Evolutionary conservation across 768 basidiomycete genomes (phyloP).

Genomic region (Termitomyces eurrhizus): DNA sequence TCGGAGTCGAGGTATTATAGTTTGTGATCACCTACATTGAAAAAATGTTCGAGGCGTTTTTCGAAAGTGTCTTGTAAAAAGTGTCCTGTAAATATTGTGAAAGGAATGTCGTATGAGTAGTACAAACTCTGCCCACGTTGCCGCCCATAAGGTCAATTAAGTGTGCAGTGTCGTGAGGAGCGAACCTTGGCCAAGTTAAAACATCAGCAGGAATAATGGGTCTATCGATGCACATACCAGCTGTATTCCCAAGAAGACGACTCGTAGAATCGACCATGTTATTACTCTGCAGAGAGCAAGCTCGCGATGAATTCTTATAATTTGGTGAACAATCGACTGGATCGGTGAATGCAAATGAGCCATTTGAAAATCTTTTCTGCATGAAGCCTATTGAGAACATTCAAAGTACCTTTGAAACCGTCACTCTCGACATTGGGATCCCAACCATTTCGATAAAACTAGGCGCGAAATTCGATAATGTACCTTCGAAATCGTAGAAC

Average conservation of each 20-base stretch:
- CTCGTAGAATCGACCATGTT: constrained; percentile 63
- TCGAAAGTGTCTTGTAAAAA: constrained; percentile 30
- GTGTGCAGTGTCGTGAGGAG: constrained; percentile 64
- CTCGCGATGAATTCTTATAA: constrained; percentile 40
- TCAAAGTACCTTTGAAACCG: constrained; percentile 49
- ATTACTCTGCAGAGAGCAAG: constrained; percentile 54
- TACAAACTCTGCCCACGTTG: constrained; percentile 37
- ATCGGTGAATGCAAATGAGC: constrained; percentile 54
- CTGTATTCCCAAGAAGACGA: constrained; percentile 72
- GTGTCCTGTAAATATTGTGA: constrained; percentile 34
- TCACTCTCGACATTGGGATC: constrained; percentile 55
- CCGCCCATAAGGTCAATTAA: constrained; percentile 67
- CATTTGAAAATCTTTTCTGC: constrained; percentile 62
- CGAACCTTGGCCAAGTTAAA: constrained; percentile 37
- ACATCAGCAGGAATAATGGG: no score
- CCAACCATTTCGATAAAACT: constrained; percentile 72
- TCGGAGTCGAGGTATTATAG: not conserved
- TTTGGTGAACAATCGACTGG: constrained; percentile 58
- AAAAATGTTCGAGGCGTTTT: constrained; percentile 66
- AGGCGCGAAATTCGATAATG: not conserved
- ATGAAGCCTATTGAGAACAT: constrained; percentile 42
- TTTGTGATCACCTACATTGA: constrained; percentile 38
- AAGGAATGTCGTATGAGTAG: no score
- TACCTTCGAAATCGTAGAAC: not conserved
- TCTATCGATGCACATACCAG: constrained; percentile 39